A percentile compares a stretch with the other conserved stretches of the same genome.
phyloP scores from a whole-genome alignment of 2,329 filamentous ascomycete genomes.

The Colletotrichum tabaci region DNA sequence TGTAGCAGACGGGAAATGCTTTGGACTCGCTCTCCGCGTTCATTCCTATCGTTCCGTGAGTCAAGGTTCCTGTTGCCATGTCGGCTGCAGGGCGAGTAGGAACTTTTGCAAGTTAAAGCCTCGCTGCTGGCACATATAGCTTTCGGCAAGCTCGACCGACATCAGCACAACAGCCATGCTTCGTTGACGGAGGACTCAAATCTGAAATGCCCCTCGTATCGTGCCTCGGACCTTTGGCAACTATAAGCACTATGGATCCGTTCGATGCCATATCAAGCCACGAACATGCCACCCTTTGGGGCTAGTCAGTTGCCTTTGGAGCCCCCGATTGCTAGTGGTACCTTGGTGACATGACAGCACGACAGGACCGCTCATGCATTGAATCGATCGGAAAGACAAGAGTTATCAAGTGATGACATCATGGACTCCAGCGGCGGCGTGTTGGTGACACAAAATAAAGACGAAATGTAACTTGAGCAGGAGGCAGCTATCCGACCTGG shows the following conservation, averaged over 20 bases:
- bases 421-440: slow-evolving; percentile 5
- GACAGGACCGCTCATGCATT: background rate
- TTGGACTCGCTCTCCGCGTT: background rate
- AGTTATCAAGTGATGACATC: slow-evolving; percentile 34
- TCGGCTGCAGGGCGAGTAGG: background rate
- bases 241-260: background rate
- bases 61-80: background rate
- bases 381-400: slow-evolving; percentile 8
- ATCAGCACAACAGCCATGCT: background rate
- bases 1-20: no score
- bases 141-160: background rate
- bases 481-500: background rate
- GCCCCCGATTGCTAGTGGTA: background rate
- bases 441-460: slow-evolving; percentile 13
- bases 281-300: slow-evolving; percentile 13
- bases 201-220: background rate
- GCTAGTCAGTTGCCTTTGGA: background rate
- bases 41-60: background rate
- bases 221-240: background rate
- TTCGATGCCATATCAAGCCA: background rate
- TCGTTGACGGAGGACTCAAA: background rate
- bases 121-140: background rate
- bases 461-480: slow-evolving; percentile 6
- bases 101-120: background rate
- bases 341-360: background rate